Conservation (phyloP, 192 early-diverging fungal species). For the Gryganskiella cystojenkinii region DNA sequence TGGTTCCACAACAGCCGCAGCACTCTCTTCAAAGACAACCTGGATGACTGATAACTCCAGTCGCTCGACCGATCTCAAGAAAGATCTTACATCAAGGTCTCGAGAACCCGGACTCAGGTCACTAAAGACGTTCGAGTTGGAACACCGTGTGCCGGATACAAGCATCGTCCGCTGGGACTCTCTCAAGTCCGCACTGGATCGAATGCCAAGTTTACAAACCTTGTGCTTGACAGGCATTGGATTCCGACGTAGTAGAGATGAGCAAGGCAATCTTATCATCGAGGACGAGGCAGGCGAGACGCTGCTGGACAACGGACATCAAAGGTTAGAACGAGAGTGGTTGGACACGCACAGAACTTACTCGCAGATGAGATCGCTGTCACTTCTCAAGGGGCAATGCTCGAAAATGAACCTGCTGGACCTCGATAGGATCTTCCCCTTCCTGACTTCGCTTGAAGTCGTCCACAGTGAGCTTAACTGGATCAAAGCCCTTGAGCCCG, state of each 20-base stretch:
- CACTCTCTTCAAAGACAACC: neutral
- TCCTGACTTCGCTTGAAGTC: conserved; percentile 19
- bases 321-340: neutral
- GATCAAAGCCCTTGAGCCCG: conserved; percentile 31
- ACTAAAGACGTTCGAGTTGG: conserved; percentile 23
- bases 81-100: neutral
- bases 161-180: conserved; percentile 26
- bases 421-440: conserved; percentile 28
- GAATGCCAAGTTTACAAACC: neutral
- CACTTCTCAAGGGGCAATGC: conserved; percentile 21
- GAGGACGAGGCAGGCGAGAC: neutral
- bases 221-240: conserved; percentile 27
- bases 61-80: neutral
- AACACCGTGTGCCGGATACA: conserved; percentile 27
- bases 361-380: conserved; percentile 16
- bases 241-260: conserved; percentile 6
- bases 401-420: conserved; percentile 14
- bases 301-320: neutral
- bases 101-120: neutral
- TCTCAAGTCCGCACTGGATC: conserved; percentile 15
- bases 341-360: neutral
- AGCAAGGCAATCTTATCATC: neutral
- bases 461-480: conserved; percentile 25
- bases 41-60: neutral
- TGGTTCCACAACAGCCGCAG: no score